Evolutionary conservation across 441 rosid species (phyloP).

Genomic region (Erysimum pusillum): DNA sequence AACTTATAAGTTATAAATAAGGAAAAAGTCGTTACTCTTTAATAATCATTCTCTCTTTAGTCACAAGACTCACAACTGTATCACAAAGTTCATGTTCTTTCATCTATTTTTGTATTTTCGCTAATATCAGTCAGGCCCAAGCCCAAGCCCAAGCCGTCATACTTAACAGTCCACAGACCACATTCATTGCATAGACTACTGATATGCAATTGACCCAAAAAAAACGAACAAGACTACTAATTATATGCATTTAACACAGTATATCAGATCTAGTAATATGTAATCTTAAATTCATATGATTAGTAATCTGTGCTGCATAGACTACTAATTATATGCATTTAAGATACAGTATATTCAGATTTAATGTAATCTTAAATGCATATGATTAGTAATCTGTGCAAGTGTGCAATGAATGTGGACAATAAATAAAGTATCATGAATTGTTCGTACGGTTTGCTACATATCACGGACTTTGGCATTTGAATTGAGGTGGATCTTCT

Average conservation of each 20-base stretch:
- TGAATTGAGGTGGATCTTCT: slow-evolving; percentile 11
- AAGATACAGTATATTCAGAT: neutral
- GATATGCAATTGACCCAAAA: too few species aligned
- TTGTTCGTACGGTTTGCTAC: slow-evolving; percentile 7
- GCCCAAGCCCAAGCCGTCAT: neutral
- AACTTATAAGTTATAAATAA: too few species aligned
- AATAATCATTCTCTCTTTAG: neutral
- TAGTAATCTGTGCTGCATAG: too few species aligned
- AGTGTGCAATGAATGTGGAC: slow-evolving; percentile 23
- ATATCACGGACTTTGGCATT: slow-evolving; percentile 1
- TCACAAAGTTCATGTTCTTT: slow-evolving; percentile 5
- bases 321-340: slow-evolving; percentile 3
- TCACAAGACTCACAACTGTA: neutral
- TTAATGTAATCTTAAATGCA: slow-evolving; percentile 3
- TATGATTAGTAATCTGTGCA: slow-evolving; percentile 4
- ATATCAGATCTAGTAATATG: too few species aligned
- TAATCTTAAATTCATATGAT: too few species aligned
- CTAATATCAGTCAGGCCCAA: neutral
- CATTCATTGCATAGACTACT: neutral
- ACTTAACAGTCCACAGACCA: neutral
- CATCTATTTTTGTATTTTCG: neutral
- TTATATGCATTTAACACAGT: too few species aligned
- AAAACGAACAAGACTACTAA: too few species aligned
- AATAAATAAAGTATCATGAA: neutral
- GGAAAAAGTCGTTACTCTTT: neutral